Evolutionary conservation across 192 early-diverging fungal genomes (phyloP).

Genomic region (Phycomyces blakesleeanus): DNA sequence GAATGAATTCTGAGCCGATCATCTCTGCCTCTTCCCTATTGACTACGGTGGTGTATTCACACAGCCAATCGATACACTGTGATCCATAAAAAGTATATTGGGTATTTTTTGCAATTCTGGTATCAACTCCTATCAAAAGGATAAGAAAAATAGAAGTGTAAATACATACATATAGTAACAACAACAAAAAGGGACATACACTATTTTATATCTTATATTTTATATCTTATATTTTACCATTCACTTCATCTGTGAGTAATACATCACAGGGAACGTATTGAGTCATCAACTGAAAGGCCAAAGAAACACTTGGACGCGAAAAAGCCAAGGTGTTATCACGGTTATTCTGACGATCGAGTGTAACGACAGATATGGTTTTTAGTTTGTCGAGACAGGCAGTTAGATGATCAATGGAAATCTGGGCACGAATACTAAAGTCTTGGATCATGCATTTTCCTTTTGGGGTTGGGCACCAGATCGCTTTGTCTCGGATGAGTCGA

Average conservation of each 20-base stretch:
- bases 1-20: conserved; percentile 46
- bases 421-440: conserved; percentile 34
- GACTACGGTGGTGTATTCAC: conserved; percentile 49
- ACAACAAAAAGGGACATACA: no score
- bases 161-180: no score
- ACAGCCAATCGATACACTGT: conserved; percentile 46
- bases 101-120: conserved; percentile 3
- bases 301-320: conserved; percentile 31
- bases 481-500: conserved; percentile 43
- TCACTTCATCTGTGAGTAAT: conserved; percentile 18
- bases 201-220: no score
- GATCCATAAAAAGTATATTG: conserved; percentile 46
- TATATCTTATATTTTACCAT: no score
- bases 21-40: conserved; percentile 45
- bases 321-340: conserved; percentile 45
- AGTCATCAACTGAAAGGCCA: conserved; percentile 44
- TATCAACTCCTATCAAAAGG: conserved; percentile 14
- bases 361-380: conserved; percentile 7
- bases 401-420: conserved; percentile 30
- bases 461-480: conserved; percentile 40
- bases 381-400: conserved; percentile 1
- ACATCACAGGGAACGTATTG: conserved; percentile 37
- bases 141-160: no score
- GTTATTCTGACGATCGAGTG: conserved; percentile 23
- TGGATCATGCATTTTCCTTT: conserved; percentile 51